Conservation (phyloP, 2,329 filamentous ascomycete genomes). For the Alternaria alternata region DNA sequence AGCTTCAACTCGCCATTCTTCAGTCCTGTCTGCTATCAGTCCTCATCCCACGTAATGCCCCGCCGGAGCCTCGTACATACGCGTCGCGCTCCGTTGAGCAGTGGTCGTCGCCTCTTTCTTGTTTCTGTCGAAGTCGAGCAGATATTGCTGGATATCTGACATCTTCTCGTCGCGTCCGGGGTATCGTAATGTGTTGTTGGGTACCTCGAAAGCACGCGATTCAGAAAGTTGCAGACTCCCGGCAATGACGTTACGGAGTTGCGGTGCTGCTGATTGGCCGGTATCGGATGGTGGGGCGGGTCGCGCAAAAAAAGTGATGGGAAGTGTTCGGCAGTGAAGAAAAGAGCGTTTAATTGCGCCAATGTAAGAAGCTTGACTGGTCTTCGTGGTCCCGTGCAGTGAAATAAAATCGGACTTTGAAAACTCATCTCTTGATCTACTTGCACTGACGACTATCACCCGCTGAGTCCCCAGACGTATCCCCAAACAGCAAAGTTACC, state of each 20-base stretch:
- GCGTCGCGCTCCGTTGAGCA: conserved; percentile 54
- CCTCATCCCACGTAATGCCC: conserved; percentile 20
- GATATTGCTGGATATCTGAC: conserved; percentile 62
- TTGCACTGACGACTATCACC: not conserved
- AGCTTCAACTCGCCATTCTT: conserved; percentile 68
- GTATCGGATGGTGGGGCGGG: conserved; percentile 29
- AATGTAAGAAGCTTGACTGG: conserved; percentile 2
- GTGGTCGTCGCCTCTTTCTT: conserved; percentile 56
- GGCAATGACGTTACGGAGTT: conserved; percentile 29
- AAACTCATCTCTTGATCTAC: not conserved
- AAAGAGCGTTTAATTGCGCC: conserved; percentile 3
- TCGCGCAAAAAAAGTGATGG: conserved; percentile 19
- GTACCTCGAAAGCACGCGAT: conserved; percentile 13
- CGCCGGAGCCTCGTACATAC: conserved; percentile 35
- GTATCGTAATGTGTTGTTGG: not conserved
- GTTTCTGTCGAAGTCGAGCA: conserved; percentile 59
- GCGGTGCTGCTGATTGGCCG: conserved; percentile 30
- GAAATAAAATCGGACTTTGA: not conserved
- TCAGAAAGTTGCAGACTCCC: conserved; percentile 20
- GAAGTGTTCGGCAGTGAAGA: conserved; percentile 6
- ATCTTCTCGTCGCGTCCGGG: conserved; percentile 46
- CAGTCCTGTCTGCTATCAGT: conserved; percentile 57
- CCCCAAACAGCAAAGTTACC: conserved; percentile 17
- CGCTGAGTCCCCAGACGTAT: conserved; percentile 4
- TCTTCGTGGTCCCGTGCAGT: not conserved